A percentile compares a stretch with the other conserved stretches of the same genome.
Conservation (phyloP, 139 green algal species). For the Gonium pectorale region DNA sequence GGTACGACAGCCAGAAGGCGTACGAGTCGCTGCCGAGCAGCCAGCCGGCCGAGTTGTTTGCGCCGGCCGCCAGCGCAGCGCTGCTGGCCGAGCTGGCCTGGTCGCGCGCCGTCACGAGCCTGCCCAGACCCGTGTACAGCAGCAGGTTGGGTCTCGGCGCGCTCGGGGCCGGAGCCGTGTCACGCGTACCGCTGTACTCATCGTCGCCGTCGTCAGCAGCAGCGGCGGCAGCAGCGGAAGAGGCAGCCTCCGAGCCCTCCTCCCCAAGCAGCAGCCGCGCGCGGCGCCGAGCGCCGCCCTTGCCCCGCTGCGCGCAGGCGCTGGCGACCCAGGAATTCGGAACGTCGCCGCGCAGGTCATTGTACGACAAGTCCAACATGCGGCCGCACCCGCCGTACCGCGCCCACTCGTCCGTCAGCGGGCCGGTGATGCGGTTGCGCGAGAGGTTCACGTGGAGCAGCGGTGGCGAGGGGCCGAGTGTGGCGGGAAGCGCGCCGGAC, state of each 20-base stretch:
- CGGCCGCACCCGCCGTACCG: conserved; percentile 43
- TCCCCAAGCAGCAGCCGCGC: too few relatives aligned
- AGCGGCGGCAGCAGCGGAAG: not conserved
- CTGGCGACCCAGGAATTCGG: not conserved
- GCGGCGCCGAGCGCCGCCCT: not conserved
- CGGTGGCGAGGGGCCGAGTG: conserved; percentile 27
- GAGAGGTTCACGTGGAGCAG: conserved; percentile 32
- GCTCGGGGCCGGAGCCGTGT: too few relatives aligned
- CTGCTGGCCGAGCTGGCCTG: too few relatives aligned
- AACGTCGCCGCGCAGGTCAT: conserved; percentile 15
- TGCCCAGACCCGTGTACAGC: too few relatives aligned
- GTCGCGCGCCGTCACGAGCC: too few relatives aligned
- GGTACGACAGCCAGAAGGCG: conserved; percentile 26
- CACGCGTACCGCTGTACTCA: not conserved
- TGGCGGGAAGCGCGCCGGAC: conserved; percentile 15
- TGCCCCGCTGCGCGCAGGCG: not conserved
- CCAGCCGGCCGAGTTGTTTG: too few relatives aligned
- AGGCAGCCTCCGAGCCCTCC: too few relatives aligned
- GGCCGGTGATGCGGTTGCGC: conserved; percentile 7
- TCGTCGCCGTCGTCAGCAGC: too few relatives aligned
- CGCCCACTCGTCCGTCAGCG: not conserved
- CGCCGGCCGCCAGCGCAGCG: too few relatives aligned
- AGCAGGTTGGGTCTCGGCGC: too few relatives aligned
- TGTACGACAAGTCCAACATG: conserved; percentile 22
- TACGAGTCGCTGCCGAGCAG: not conserved